Conservation (phyloP, 2,329 filamentous ascomycete species). For the Amesomyces nigricolor region DNA sequence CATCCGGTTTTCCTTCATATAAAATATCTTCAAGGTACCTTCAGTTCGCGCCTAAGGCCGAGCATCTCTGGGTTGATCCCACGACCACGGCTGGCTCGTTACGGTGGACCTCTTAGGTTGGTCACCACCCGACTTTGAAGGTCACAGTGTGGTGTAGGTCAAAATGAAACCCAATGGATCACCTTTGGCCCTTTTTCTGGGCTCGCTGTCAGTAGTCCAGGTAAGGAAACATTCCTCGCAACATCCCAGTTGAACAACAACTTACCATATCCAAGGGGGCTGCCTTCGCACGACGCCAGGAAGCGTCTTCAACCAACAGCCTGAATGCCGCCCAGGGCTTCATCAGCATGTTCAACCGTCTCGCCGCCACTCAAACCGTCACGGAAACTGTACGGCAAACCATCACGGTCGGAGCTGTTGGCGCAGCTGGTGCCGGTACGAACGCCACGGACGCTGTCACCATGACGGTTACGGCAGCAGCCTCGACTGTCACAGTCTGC, state of each 20-base stretch:
- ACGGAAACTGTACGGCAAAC: constrained; percentile 34
- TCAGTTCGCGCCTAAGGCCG: background rate
- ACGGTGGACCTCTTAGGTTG: constrained; percentile 24
- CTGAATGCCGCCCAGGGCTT: constrained; percentile 25
- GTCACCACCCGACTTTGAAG: constrained; percentile 11
- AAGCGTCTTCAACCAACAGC: background rate
- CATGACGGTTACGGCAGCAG: constrained; percentile 35
- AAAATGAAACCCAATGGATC: constrained; percentile 27
- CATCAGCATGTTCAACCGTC: constrained; percentile 16
- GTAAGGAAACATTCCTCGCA: constrained; percentile 18
- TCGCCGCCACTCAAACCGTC: constrained; percentile 23
- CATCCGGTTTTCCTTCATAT: too few species aligned
- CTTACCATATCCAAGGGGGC: constrained; percentile 26
- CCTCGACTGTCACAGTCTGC: constrained; percentile 29
- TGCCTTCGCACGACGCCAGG: constrained; percentile 21
- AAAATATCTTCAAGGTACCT: background rate
- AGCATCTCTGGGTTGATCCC: constrained; percentile 26
- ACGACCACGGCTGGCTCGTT: constrained; percentile 29
- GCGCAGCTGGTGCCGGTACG: constrained; percentile 27
- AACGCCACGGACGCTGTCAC: constrained; percentile 32
- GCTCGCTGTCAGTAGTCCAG: constrained; percentile 27
- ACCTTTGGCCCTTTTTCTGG: constrained; percentile 25
- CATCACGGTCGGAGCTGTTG: constrained; percentile 32
- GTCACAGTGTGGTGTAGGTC: background rate
- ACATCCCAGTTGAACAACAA: background rate